Percentiles rank a stretch among this genome's conserved stretches.
Conservation (phyloP, 1,139 yeast genomes). For the Magnusiomyces magnusii region DNA sequence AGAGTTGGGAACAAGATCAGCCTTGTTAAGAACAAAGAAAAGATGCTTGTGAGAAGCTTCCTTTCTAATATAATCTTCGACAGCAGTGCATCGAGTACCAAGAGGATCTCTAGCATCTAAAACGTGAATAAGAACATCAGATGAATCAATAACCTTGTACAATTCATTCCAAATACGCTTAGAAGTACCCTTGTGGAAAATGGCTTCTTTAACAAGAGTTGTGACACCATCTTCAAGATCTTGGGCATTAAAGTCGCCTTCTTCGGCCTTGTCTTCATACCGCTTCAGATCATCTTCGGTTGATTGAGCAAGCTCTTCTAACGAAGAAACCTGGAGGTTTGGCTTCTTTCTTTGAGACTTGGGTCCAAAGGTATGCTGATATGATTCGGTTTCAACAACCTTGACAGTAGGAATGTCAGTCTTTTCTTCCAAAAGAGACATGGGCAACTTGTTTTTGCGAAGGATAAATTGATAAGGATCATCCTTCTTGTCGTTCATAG, state of each 20-base stretch:
- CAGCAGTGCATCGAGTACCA: constrained; percentile 89
- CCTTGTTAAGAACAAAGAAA: constrained; percentile 89
- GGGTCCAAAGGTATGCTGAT: constrained; percentile 81
- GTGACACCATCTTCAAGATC: constrained; percentile 71
- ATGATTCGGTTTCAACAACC: constrained; percentile 84
- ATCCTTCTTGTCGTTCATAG: constrained; percentile 77
- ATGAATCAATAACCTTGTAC: constrained; percentile 93
- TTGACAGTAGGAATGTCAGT: constrained; percentile 69
- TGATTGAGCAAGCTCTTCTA: constrained; percentile 69
- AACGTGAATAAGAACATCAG: constrained; percentile 94
- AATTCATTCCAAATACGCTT: constrained; percentile 98
- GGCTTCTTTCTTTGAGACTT: constrained; percentile 93
- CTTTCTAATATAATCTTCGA: constrained; percentile 84
- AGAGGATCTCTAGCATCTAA: constrained; percentile 96
- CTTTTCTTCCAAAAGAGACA: constrained; percentile 82
- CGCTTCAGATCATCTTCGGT: constrained; percentile 52
- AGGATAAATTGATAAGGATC: constrained; percentile 85
- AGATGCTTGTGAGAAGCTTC: constrained; percentile 97
- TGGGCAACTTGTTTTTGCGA: constrained; percentile 87
- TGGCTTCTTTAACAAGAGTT: constrained; percentile 88
- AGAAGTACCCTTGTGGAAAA: constrained; percentile 94
- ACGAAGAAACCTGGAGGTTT: constrained; percentile 61
- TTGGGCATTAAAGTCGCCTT: constrained; percentile 50
- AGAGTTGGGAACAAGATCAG: constrained; percentile 99
- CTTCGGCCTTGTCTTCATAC: constrained; percentile 72